These are phyloP conservation scores for Pseudocercospora vitis DNA, from an alignment of 2,329 filamentous ascomycete genomes.

Conservation along the genomic window DNA sequence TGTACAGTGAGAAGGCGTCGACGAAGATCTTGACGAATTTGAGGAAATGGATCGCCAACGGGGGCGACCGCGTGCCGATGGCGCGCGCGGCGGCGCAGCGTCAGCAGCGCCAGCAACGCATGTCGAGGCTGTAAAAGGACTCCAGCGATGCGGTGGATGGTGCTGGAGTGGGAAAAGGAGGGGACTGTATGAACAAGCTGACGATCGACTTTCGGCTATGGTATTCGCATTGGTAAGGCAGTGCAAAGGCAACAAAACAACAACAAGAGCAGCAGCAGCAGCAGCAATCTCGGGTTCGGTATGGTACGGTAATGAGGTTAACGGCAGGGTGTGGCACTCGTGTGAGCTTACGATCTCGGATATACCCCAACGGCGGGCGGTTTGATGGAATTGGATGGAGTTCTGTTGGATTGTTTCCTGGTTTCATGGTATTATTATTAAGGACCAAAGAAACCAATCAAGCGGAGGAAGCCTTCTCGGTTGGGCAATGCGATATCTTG, in stretches of 20 bases:
- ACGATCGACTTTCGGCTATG: too few species aligned
- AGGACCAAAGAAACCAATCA: too few species aligned
- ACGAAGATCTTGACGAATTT: slow-evolving; percentile 22
- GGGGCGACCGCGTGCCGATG: too few species aligned
- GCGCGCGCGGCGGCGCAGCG: too few species aligned
- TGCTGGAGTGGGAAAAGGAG: background rate
- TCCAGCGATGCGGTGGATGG: too few species aligned
- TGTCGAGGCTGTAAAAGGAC: too few species aligned
- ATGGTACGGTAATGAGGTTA: background rate
- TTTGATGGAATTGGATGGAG: background rate
- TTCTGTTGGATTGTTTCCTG: background rate
- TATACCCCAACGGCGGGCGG: slow-evolving; percentile 21
- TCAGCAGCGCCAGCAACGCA: too few species aligned
- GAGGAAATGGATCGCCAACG: slow-evolving; percentile 11
- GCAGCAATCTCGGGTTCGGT: background rate
- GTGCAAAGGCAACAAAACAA: too few species aligned
- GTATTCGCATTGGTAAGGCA: too few species aligned
- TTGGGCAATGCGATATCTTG: background rate
- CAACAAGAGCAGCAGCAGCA: too few species aligned
- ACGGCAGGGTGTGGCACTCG: background rate
- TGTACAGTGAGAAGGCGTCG: slow-evolving; percentile 61
- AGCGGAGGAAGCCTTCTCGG: background rate
- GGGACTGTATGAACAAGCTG: too few species aligned
- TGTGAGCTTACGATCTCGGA: slow-evolving; percentile 17
- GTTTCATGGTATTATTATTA: too few species aligned